Evolutionary conservation across 805 yeast genomes (phyloP), one percentile per base, ranked within the genome.

Genomic region (Candida parachauliodes): DNA sequence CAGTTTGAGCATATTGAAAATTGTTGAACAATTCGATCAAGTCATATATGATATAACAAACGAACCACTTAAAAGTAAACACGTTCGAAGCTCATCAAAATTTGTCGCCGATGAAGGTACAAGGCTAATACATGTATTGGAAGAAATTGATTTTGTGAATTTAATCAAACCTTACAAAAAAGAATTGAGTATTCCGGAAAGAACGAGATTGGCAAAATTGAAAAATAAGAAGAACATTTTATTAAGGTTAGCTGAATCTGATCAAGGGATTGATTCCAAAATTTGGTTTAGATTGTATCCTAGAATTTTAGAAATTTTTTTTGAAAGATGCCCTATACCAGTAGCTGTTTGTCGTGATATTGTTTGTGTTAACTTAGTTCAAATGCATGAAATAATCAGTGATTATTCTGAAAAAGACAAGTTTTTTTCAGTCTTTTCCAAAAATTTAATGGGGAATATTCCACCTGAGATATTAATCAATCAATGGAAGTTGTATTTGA

Each of bases 211-310:
- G 11, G 52, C 79, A 1, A 83, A 83, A 48, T 60, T 93, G 24
- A 76, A 68, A 44, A 74, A 74, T 41, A 75, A 81, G 46, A 79
- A 76, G 43, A 85, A 83, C 18, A 72, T 87, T 2, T 60, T 94
- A n/a, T 67, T 84, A 0, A 74, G 79, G 34, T 64, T 93, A 5
- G 96, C 96, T 0, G 96, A 87, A 47, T 84, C 95, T 2, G 95
- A 84, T 41, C 85, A 89, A 52, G 97, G 98, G 1, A 89, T 93
- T 8, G 98, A 93, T 61, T 81, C 95, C 1, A 95, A 98, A 0
- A 65, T 93, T n/a, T 93, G 98, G 98, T 83, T 91, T 50, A 75
- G 95, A 43, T 74, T 83, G 1, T 88, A 85, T 50, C 97, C 97
- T 2, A 75, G 74, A 25, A 63, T 93, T 2, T 61, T 93, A 28